These are phyloP conservation scores for Rhizopus microsporus DNA, from an alignment of 371 early-diverging fungal genomes.

Conservation along the genomic window DNA sequence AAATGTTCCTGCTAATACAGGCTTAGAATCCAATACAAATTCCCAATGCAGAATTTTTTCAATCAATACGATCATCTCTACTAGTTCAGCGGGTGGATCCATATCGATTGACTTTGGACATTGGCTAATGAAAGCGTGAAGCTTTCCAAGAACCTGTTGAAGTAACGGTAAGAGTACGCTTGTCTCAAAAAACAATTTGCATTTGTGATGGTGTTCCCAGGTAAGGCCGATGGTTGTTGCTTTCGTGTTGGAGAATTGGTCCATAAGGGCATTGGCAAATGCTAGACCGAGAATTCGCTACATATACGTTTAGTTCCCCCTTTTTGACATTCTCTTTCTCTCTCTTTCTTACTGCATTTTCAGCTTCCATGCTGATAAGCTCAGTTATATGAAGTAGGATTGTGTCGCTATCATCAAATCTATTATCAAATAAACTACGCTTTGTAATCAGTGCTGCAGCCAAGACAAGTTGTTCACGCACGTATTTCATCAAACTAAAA, in stretches of 20 bases:
- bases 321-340: background rate
- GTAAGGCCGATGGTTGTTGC: slow-evolving; percentile 62
- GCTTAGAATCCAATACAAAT: slow-evolving; percentile 53
- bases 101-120: slow-evolving; percentile 13
- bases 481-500: slow-evolving; percentile 47
- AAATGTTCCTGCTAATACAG: slow-evolving; percentile 53
- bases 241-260: slow-evolving; percentile 69
- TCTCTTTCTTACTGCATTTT: slow-evolving; percentile 36
- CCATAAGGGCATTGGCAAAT: slow-evolving; percentile 58
- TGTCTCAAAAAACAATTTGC: slow-evolving; percentile 67
- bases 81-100: slow-evolving; percentile 22
- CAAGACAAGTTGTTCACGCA: slow-evolving; percentile 45
- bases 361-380: slow-evolving; percentile 46
- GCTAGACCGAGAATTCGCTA: slow-evolving; percentile 54
- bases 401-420: slow-evolving; percentile 52
- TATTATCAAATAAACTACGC: slow-evolving; percentile 65
- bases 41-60: slow-evolving; percentile 74
- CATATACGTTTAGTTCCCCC: too few relatives aligned
- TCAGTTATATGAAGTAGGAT: slow-evolving; percentile 56
- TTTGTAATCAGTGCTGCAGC: slow-evolving; percentile 65
- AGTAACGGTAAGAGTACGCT: slow-evolving; percentile 36
- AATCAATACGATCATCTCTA: slow-evolving; percentile 49
- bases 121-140: slow-evolving; percentile 32
- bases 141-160: slow-evolving; percentile 32
- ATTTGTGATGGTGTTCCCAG: slow-evolving; percentile 70